phyloP scores from a whole-genome alignment of 2,329 filamentous ascomycete species.

The Calonectria fujianensis region DNA sequence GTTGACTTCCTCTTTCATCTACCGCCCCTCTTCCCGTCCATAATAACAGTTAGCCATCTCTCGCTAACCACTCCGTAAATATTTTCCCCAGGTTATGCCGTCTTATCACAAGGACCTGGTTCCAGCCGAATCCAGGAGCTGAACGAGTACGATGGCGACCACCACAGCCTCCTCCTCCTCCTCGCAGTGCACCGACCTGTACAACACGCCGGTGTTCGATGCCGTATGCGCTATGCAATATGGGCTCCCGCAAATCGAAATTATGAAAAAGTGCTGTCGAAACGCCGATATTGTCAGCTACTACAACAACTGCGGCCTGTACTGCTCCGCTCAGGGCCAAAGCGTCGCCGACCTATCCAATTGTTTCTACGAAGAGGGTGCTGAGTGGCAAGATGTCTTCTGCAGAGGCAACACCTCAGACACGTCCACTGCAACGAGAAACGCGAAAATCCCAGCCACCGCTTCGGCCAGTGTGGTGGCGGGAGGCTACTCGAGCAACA shows the following conservation, averaged over 20 bases:
- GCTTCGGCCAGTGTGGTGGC: conserved; percentile 56
- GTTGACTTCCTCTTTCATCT: neutral
- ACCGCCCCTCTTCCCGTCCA: neutral
- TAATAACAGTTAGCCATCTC: neutral
- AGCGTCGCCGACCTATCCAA: conserved; percentile 52
- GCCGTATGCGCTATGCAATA: conserved; percentile 65
- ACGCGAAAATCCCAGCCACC: conserved; percentile 50
- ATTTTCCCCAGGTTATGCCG: neutral
- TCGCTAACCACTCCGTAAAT: neutral
- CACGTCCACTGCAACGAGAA: conserved; percentile 62
- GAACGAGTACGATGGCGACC: neutral
- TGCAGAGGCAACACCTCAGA: conserved; percentile 62
- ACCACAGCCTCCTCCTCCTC: conserved; percentile 1
- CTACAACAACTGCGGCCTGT: conserved; percentile 68
- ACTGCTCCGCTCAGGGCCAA: conserved; percentile 62
- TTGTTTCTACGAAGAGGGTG: conserved; percentile 64
- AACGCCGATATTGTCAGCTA: conserved; percentile 65
- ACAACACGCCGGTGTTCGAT: conserved; percentile 65
- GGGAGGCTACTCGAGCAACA: conserved; percentile 26
- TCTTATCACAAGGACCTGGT: neutral
- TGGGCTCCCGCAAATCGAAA: conserved; percentile 63
- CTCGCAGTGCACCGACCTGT: conserved; percentile 53
- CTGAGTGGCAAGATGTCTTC: conserved; percentile 62
- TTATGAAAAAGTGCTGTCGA: conserved; percentile 67
- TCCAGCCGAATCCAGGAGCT: neutral